Base-by-base conservation (phyloP, 495 filamentous ascomycete genomes). In the Penicillium longicatenatum region DNA sequence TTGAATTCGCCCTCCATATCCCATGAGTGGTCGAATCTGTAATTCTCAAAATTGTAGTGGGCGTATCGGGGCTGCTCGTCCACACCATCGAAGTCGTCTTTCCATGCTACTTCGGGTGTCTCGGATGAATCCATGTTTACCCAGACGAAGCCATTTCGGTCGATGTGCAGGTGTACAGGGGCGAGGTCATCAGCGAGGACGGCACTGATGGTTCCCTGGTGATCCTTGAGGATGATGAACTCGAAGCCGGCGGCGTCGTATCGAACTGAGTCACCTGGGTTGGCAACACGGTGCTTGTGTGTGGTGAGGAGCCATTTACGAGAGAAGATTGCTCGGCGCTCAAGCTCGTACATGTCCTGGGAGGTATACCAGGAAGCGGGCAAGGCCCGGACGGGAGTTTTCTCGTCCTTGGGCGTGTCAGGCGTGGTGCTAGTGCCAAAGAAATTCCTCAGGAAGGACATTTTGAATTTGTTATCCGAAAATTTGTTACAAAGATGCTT, bases 111-210 rank as follows among this genome's bases (percentile, higher is more conserved):
- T n/a, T 68, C 63, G n/a, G 66, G 66, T 1, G 58, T 66, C 33
- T 73, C 67, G 16, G 58, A 58, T 10, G 63, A 67, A 41, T 79
- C 75, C 6, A 81, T 56, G 59, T 81, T 81, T 19, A 81, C 69
- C 77, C 77, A 81, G 54, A 81, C 58, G 52, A 81, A 81, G n/a
- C 75, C 74, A 31, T 72, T 72, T n/a, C 48, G 49, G 56, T 81
- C 78, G 42, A 81, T 58, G 49, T 79, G 75, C 45, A 75, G 66
- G 51, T 77, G 71, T 26, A 76, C 63, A 0, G 70, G 70, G 39
- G 67, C 61, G 29, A 79, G 65, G 8, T 72, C 63, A 20, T 80
- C 77, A 54, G 76, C 77, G 63, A 79, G 74, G 64, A 81, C 79
- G 6, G 68, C 79, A 19, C 74, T 79, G 62, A 82, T 74, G 4